Percentiles rank a stretch among this genome's conserved stretches.
Evolutionary conservation across 106 monocot species (phyloP).

Genomic region (Acanthochlamys bracteata): DNA sequence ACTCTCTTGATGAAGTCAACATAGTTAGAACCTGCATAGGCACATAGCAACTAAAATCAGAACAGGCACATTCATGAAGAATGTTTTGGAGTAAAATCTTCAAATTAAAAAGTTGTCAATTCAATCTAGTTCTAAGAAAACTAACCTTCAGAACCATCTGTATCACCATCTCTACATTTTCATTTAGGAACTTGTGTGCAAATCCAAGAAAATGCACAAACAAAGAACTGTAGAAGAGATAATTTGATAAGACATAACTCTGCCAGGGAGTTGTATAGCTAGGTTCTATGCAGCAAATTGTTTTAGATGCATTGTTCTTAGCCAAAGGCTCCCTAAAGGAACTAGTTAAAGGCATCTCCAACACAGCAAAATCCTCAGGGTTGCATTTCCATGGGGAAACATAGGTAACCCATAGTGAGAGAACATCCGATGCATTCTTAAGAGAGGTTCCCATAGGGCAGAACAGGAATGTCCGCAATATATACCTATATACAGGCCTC

Average conservation of each 20-base stretch:
- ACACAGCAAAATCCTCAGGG: constrained; percentile 42
- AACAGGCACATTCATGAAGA: not conserved
- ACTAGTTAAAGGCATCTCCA: constrained; percentile 21
- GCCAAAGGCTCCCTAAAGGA: constrained; percentile 7
- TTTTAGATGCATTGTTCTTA: constrained; percentile 14
- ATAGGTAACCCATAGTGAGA: constrained; percentile 60
- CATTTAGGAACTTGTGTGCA: constrained; percentile 80
- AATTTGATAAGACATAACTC: constrained; percentile 65
- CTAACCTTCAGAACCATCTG: constrained; percentile 77
- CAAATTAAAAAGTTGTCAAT: not conserved
- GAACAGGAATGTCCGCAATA: constrained; percentile 74
- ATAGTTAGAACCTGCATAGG: constrained; percentile 38
- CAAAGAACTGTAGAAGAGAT: constrained; percentile 79
- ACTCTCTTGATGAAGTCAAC: constrained; percentile 56
- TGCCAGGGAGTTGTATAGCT: constrained; percentile 44
- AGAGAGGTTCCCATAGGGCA: constrained; percentile 68
- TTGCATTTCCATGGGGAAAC: constrained; percentile 66
- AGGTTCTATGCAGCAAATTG: not conserved
- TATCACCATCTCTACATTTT: constrained; percentile 42
- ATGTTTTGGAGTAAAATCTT: not conserved
- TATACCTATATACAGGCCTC: constrained; percentile 86
- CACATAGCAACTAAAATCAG: not conserved
- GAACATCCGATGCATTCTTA: constrained; percentile 66
- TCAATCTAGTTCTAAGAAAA: not conserved
- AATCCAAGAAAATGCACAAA: constrained; percentile 87